These are phyloP conservation scores for Rhizopogon sp. DNA, from an alignment of 768 basidiomycete species.

Conservation along the genomic window DNA sequence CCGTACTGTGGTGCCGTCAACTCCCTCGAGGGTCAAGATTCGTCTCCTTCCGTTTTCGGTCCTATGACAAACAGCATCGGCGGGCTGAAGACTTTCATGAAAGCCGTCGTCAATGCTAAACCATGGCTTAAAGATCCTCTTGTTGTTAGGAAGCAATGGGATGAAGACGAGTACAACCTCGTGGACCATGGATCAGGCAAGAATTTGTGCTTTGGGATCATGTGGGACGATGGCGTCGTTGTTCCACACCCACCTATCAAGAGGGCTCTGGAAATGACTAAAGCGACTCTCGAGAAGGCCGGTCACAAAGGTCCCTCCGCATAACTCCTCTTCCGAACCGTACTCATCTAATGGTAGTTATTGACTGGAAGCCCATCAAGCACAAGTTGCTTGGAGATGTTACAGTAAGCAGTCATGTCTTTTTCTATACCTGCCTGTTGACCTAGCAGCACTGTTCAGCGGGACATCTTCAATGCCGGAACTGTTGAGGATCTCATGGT, in stretches of 20 bases:
- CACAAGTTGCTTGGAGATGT: constrained; percentile 41
- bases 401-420: constrained; percentile 34
- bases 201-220: constrained; percentile 50
- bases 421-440: not conserved
- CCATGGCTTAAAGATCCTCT: constrained; percentile 69
- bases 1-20: constrained; percentile 68
- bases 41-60: constrained; percentile 66
- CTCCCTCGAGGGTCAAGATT: constrained; percentile 69
- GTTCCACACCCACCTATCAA: constrained; percentile 59
- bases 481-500: constrained; percentile 40
- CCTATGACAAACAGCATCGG: constrained; percentile 56
- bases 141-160: constrained; percentile 54
- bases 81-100: constrained; percentile 62
- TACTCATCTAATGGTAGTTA: constrained; percentile 37
- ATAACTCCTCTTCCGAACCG: not conserved
- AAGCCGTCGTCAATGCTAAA: constrained; percentile 50
- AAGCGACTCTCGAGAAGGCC: constrained; percentile 49
- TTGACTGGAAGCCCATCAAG: constrained; percentile 61
- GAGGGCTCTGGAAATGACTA: constrained; percentile 53
- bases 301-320: constrained; percentile 56
- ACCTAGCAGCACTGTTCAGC: constrained; percentile 17
- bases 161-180: constrained; percentile 51
- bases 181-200: constrained; percentile 51
- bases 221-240: constrained; percentile 60
- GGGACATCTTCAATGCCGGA: constrained; percentile 41